A percentile compares a stretch with the other conserved stretches of the same genome.
phyloP scores from a whole-genome alignment of 2,329 filamentous ascomycete species.

The Cyclaneusma minus region DNA sequence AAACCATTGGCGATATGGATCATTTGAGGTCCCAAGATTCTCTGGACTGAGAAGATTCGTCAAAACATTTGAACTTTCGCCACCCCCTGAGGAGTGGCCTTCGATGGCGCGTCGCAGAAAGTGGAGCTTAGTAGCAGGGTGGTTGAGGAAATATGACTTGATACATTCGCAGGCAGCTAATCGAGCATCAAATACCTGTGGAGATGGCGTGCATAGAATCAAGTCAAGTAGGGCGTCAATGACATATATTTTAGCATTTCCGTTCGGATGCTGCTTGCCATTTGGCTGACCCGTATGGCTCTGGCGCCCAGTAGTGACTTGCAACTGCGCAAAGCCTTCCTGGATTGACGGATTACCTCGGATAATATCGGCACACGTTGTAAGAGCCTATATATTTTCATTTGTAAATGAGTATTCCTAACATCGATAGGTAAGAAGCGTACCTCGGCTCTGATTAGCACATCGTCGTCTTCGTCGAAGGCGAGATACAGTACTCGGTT shows the following conservation, averaged over 20 bases:
- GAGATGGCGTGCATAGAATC: constrained; percentile 50
- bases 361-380: constrained; percentile 79
- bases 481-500: constrained; percentile 69
- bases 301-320: constrained; percentile 49
- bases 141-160: constrained; percentile 79
- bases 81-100: constrained; percentile 60
- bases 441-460: constrained; percentile 71
- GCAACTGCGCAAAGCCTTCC: constrained; percentile 76
- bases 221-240: constrained; percentile 86
- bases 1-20: constrained; percentile 84
- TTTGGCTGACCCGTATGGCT: constrained; percentile 18
- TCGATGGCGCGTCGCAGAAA: constrained; percentile 82
- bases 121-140: constrained; percentile 67
- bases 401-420: constrained; percentile 1
- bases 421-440: constrained; percentile 6
- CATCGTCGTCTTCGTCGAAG: constrained; percentile 57
- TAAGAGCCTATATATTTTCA: constrained; percentile 45
- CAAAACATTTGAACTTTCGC: constrained; percentile 79
- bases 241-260: constrained; percentile 59
- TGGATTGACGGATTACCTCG: constrained; percentile 66
- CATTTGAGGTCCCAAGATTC: constrained; percentile 42
- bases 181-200: constrained; percentile 61
- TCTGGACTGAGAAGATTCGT: constrained; percentile 62
- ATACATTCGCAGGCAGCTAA: constrained; percentile 80
- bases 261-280: constrained; percentile 29